Base-by-base conservation (phyloP, 2,329 filamentous ascomycete species). In the Claviceps maximensis region DNA sequence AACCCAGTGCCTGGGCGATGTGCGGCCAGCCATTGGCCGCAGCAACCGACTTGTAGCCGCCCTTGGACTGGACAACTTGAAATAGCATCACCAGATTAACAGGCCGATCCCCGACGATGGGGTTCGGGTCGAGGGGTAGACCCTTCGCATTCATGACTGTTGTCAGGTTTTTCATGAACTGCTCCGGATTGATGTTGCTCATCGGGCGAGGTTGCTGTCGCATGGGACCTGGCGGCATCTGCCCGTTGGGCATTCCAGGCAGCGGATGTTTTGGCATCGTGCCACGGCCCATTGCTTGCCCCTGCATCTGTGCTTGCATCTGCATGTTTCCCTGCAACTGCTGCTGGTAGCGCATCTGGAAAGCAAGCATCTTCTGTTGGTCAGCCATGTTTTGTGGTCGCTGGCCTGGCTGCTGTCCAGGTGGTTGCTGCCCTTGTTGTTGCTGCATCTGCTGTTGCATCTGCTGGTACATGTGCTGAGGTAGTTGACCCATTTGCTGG, bases 331-430 rank as follows among this genome's bases (percentile, higher is more conserved):
- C 67, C 56, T 86, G 82, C 42, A 86, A 77, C 61, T 90, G 87
- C 53, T 85, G 81, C 61, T 94, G 87, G 51, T 94, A 69, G 56
- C 87, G 85, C 80, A 94, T 86, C 60, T 94, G 87, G 62, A 94
- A 91, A 49, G 84, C 71, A 53, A 81, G 76, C 66, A 89, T 78
- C 61, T 89, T 85, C 58, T 89, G 83, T 62, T 87, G 84, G 42
- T 87, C 84, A 57, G 86, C 60, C 54, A 68, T 61, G 19, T 57
- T 60, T 41, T 61, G 59, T 33, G 60, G 53, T 25, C 56, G 63
- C 31, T 65, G 63, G 47, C 61, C 60, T 52, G 83, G 79, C 50
- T 82, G 76, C 61, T 88, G 84, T 49, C 82, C 78, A 60, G 89
- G 84, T 49, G n/a, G 38, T 23, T 42, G 41, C 9, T 42, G 40